Evolutionary conservation across 2,329 filamentous ascomycete species (phyloP), one percentile per base, ranked within the genome.

Genomic region (Drechslerella coelobrocha): DNA sequence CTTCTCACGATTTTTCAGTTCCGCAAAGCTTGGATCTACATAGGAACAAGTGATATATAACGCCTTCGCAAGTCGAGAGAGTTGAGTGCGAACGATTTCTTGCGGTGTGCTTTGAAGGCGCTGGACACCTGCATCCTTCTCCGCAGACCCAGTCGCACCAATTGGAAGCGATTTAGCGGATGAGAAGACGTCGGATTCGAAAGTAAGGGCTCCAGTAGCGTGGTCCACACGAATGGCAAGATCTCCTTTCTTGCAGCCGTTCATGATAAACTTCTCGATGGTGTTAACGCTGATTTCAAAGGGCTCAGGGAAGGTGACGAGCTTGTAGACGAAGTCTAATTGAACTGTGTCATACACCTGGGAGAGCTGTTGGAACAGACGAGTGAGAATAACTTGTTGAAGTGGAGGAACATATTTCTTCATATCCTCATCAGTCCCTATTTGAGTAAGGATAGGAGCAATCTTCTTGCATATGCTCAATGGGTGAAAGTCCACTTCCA

Each of bases 231-330:
- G 92, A 76, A 99, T 95, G 59, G 94, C 90, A 48, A 99, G 85
- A 77, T 99, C 94, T 63, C 94, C 94, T 86, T 99, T 99, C 87
- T 99, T 99, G 86, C 96, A 97, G 73, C 94, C 94, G 81, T 99
- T 99, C 94, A 99, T 99, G 84, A 99, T 97, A 84, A 99, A 99
- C 83, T 97, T 99, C 84, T 99, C 94, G 75, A 99, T 95, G 72
- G 91, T 96, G 74, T 89, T 87, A 59, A 90, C 88, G 73, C 86
- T 89, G 75, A 97, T 92, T 81, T 97, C 89, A 85, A 95, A 97
- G 43, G 94, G 91, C 79, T 96, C 92, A 8, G 94, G 94, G 84
- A 99, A 99, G 78, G 94, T 86, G 73, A 94, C 94, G 60, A 99
- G 89, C 77, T 90, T 88, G 79, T 96, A 89, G 50, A 99, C 93